Evolutionary conservation across 768 basidiomycete species (phyloP).

Genomic region (Rhodotorula babjevae): DNA sequence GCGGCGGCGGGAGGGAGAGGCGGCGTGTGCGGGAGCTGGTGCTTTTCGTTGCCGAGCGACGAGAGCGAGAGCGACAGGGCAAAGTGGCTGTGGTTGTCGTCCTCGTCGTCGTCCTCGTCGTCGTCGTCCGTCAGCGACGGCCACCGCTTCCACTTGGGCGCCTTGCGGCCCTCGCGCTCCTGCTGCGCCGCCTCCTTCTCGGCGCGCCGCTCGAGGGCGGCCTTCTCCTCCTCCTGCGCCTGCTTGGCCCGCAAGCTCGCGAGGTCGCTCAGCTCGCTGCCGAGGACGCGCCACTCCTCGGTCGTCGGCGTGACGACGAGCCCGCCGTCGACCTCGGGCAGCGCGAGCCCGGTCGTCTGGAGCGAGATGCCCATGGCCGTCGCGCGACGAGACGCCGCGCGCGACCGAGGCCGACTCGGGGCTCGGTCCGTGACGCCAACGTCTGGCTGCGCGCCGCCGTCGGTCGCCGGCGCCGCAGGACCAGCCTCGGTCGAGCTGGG

Average conservation of each 20-base stretch:
- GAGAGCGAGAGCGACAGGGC: constrained; percentile 20
- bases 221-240: constrained; percentile 4
- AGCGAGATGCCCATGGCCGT: constrained; percentile 17
- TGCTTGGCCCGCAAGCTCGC: neutral
- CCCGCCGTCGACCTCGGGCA: constrained; percentile 7
- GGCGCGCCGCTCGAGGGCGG: neutral
- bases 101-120: constrained; percentile 19
- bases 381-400: constrained; percentile 5
- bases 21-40: constrained; percentile 2
- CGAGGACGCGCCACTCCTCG: constrained; percentile 41
- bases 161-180: constrained; percentile 3
- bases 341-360: neutral
- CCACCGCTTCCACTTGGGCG: constrained; percentile 10
- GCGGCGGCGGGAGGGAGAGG: neutral
- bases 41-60: neutral
- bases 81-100: constrained; percentile 8
- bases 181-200: neutral
- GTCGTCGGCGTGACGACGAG: constrained; percentile 42
- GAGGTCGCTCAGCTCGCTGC: constrained; percentile 24
- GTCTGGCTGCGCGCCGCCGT: too few species aligned
- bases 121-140: constrained; percentile 13
- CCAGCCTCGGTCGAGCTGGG: neutral
- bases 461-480: neutral
- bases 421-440: neutral
- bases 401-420: constrained; percentile 8